Evolutionary conservation across 805 yeast genomes (phyloP), one percentile per base, ranked within the genome.

Genomic region (Isabelozyma rhagii): DNA sequence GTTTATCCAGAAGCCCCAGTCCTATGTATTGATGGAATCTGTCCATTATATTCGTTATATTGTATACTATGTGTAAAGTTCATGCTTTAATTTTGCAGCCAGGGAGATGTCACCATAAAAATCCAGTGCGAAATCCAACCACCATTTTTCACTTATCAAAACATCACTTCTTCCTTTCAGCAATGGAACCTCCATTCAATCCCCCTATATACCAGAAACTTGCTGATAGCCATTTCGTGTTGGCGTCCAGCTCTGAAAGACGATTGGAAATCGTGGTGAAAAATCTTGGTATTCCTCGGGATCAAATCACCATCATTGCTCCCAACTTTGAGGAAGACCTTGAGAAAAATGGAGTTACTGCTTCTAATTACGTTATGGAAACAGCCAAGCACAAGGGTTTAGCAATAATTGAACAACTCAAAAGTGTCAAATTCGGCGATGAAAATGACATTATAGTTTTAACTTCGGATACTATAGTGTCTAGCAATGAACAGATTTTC

Each of bases 191-290:
- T 5, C 11, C 38, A 3, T 43, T 43, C 18, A 28, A 28, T 43
- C 45, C 45, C 6, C 15, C 15, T 8, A 28, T 43, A 43, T 67
- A 62, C 51, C 53, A 60, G 1, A 58, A 55, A 41, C 42, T 68
- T 8, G 10, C 47, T 4, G 43, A 49, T 40, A 54, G 51, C 53
- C 59, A 64, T 4, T 69, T 92, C 25, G 71, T 89, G 5, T 74
- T 93, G 6, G 97, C 96, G 0, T 89, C 97, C 2, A 79, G 87
- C 0, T 92, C 97, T 0, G 93, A 96, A 2, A 75, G 97, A 51
- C 71, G 99, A 50, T 67, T 72, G 47, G 89, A 88, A 49, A 85
- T 94, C n/a, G 59, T 94, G 28, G 60, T 65, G 5, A 60, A 59
- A 6, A 82, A 85, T 55, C 64, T 87, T 63, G 85, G 85, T 0